Evolutionary conservation across 176 grass and related monocot species (phyloP), one percentile per base, ranked within the genome.

Genomic region (Puya raimondii): DNA sequence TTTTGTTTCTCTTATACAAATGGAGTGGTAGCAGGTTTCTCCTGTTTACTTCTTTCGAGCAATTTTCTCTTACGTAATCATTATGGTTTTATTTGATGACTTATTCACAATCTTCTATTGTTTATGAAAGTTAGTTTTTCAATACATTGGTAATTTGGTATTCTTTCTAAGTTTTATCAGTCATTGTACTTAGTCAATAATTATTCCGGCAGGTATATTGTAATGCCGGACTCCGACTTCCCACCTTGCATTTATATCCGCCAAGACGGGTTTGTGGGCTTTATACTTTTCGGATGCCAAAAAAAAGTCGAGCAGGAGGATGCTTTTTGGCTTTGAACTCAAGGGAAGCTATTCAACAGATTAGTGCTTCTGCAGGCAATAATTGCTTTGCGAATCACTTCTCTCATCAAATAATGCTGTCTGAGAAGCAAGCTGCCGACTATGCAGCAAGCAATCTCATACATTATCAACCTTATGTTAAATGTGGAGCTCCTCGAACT

Each of bases 401-500:
- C 33, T 42, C 33, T 42, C 33, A 42, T 42, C 5, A 8, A 42
- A 42, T 42, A 4, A 42, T 42, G 5, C 57, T 67, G 21, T 83
- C 64, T 73, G 73, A 83, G 78, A 80, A 86, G 61, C 76, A 88
- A 61, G 47, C 66, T 3, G 50, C 88, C 20, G 72, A 75, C 64
- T 79, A 83, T 66, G 56, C 85, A 66, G 51, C 83, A 70, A 51
- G 66, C 29, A 79, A 83, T 80, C 66, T 78, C 69, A 76, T 78
- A 54, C 81, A 84, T 75, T 85, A 78, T 51, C 70, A 87, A 67
- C 66, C 81, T 72, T 74, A 80, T 70, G 69, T 70, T 27, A 96
- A 64, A 75, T 70, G 77, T 50, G 75, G 23, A 79, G 63, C 61
- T 77, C 70, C 52, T 20, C 86, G 58, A 66, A 66, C 61, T 77